These are phyloP conservation scores for Polytrichum commune DNA, from an alignment of 225 moss, liverwort and hornwort species.

Conservation along the genomic window DNA sequence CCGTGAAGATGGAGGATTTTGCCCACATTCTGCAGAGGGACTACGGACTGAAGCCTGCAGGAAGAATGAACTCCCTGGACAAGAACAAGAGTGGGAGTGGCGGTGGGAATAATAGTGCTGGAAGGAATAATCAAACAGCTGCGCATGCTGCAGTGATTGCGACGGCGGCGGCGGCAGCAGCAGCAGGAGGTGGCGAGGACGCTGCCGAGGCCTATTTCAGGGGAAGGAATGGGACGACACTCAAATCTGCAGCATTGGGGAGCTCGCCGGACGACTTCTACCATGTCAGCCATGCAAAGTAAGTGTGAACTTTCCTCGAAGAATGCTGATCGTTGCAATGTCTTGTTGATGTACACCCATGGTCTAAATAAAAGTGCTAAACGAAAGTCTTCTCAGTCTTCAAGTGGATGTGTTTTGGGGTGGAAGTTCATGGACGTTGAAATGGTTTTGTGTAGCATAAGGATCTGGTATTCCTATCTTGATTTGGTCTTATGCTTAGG, in stretches of 20 bases:
- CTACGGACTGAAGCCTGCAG: conserved; percentile 49
- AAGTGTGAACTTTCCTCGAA: not conserved
- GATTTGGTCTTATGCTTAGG: too few species aligned
- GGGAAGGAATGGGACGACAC: conserved; percentile 34
- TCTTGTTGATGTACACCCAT: not conserved
- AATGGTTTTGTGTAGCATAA: not conserved
- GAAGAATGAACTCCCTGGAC: conserved; percentile 23
- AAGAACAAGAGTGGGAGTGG: conserved; percentile 50
- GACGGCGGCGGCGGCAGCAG: not conserved
- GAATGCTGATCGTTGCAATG: not conserved
- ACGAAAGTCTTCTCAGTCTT: not conserved
- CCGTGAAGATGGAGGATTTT: conserved; percentile 48
- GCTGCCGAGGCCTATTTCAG: conserved; percentile 9
- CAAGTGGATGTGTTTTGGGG: not conserved
- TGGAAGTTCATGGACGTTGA: too few species aligned
- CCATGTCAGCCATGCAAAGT: conserved; percentile 50
- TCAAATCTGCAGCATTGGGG: conserved; percentile 31
- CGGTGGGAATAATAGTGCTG: conserved; percentile 34
- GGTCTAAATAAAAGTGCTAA: not conserved
- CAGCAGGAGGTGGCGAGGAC: conserved; percentile 26
- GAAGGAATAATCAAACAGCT: conserved; percentile 42
- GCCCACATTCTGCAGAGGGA: conserved; percentile 55
- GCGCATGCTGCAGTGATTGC: conserved; percentile 42
- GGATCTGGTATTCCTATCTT: too few species aligned
- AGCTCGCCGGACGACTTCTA: conserved; percentile 56